Conservation (phyloP, 1,284 basidiomycete genomes). For the Erythrobasidium hasegawianum region DNA sequence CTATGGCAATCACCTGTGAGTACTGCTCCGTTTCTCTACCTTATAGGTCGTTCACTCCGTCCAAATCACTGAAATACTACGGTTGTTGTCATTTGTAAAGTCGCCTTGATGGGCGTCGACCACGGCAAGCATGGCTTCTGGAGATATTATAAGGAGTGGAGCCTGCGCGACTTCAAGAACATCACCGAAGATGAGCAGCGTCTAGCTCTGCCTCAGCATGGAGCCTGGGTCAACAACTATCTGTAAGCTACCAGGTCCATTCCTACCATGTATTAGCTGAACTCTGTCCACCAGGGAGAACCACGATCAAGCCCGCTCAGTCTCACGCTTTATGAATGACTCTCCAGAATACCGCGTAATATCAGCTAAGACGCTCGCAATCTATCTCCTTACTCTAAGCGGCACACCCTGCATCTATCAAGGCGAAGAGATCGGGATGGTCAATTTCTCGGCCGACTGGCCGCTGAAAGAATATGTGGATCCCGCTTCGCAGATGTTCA, state of each 20-base stretch:
- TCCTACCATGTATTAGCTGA: background rate
- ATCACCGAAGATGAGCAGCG: slow-evolving; percentile 25
- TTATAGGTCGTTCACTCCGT: slow-evolving; percentile 20
- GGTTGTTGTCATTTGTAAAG: too few species aligned
- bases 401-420: slow-evolving; percentile 66
- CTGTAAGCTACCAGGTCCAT: background rate
- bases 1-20: slow-evolving; percentile 29
- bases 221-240: slow-evolving; percentile 21
- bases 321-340: slow-evolving; percentile 31
- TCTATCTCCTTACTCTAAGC: slow-evolving; percentile 60
- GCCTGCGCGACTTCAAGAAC: slow-evolving; percentile 17
- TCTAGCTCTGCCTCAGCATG: slow-evolving; percentile 11
- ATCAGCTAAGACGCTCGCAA: slow-evolving; percentile 51
- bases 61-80: too few species aligned
- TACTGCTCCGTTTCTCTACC: background rate
- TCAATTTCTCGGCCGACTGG: slow-evolving; percentile 64
- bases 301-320: slow-evolving; percentile 33
- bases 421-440: slow-evolving; percentile 61
- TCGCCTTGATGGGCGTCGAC: slow-evolving; percentile 6
- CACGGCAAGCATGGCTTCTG: slow-evolving; percentile 11
- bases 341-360: slow-evolving; percentile 27
- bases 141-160: slow-evolving; percentile 6
- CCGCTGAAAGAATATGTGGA: slow-evolving; percentile 67
- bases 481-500: slow-evolving; percentile 52
- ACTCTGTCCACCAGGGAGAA: slow-evolving; percentile 14